Evolutionary conservation across 2,329 filamentous ascomycete genomes (phyloP).

Genomic region (Byssoonygena ceratinophila): DNA sequence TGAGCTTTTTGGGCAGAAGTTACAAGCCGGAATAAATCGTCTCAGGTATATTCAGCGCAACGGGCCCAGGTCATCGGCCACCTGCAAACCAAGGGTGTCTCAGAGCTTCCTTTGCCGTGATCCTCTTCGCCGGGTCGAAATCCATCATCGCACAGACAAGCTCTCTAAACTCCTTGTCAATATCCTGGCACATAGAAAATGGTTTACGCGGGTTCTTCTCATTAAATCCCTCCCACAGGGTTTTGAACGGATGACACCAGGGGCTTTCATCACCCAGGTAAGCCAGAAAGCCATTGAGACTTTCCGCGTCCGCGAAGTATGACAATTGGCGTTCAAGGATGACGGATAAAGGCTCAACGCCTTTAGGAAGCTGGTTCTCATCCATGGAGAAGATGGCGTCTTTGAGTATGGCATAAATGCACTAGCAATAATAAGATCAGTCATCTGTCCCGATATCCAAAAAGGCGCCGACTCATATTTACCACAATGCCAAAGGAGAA

Average conservation of each 20-base stretch:
- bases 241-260: slow-evolving; percentile 31
- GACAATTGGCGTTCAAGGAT: slow-evolving; percentile 41
- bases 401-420: slow-evolving; percentile 37
- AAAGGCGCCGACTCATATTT: slow-evolving; percentile 7
- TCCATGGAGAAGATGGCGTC: slow-evolving; percentile 33
- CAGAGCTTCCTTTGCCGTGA: slow-evolving; percentile 54
- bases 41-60: no score
- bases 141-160: slow-evolving; percentile 53
- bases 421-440: slow-evolving; percentile 20
- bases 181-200: slow-evolving; percentile 33
- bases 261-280: slow-evolving; percentile 35
- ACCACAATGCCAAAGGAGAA: slow-evolving; percentile 31
- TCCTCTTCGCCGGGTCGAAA: slow-evolving; percentile 54
- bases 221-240: slow-evolving; percentile 32
- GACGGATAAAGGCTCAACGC: slow-evolving; percentile 30
- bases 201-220: slow-evolving; percentile 35
- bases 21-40: no score
- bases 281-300: slow-evolving; percentile 34
- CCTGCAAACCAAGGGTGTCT: slow-evolving; percentile 54
- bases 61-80: neutral
- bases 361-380: slow-evolving; percentile 25
- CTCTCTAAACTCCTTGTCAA: slow-evolving; percentile 54
- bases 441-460: neutral
- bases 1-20: no score
- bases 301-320: slow-evolving; percentile 38